Percentiles rank a stretch among this genome's conserved stretches.
phyloP scores from a whole-genome alignment of 345 rosid genomes.

The Moringa oleifera region DNA sequence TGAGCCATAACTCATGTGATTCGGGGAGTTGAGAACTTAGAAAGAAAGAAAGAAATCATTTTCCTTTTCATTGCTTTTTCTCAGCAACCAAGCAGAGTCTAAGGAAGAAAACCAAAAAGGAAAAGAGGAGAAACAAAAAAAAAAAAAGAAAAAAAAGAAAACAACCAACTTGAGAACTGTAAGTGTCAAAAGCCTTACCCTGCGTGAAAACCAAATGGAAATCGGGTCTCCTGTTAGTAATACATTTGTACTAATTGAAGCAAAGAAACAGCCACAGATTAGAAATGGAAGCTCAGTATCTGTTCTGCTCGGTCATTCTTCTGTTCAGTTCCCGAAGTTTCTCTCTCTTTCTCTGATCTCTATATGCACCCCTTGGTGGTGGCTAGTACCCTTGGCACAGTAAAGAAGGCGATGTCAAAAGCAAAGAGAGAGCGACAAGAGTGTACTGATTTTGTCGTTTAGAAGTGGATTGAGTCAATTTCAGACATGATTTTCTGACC shows the following conservation, averaged over 20 bases:
- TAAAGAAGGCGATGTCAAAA: background rate
- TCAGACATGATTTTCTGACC: background rate
- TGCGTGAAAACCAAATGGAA: too few species aligned
- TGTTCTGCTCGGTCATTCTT: background rate
- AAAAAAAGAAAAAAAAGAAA: background rate
- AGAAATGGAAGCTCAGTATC: background rate
- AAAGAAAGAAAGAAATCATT: slow-evolving; percentile 10
- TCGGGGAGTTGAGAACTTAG: slow-evolving; percentile 2
- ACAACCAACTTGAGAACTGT: background rate
- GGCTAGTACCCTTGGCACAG: background rate
- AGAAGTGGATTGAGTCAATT: background rate
- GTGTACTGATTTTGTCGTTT: background rate
- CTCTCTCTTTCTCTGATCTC: too few species aligned
- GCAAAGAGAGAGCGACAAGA: background rate
- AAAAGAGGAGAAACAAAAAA: too few species aligned
- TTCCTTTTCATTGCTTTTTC: slow-evolving; percentile 14
- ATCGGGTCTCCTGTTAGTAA: background rate
- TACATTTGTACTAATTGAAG: background rate
- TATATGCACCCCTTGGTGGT: background rate
- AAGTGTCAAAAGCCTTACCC: background rate
- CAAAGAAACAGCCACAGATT: background rate
- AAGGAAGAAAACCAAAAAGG: too few species aligned
- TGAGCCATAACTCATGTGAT: slow-evolving; percentile 1
- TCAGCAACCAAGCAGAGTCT: slow-evolving; percentile 7
- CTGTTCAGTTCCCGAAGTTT: background rate